These are phyloP conservation scores for Strobilomyces echinocephalus DNA, from an alignment of 768 basidiomycete species.

Conservation along the genomic window DNA sequence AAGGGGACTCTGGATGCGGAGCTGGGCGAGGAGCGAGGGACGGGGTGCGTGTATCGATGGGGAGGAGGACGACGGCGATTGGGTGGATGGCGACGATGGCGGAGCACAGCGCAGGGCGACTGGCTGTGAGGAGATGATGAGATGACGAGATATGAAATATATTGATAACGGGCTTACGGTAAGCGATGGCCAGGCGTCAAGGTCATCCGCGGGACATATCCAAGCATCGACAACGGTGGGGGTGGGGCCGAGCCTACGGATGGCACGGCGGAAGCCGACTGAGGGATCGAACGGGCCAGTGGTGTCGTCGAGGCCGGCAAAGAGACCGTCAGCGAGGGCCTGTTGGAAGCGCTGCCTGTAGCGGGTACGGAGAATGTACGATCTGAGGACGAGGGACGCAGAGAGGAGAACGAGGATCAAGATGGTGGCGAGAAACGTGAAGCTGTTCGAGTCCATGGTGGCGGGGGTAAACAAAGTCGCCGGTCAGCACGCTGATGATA, in stretches of 20 bases:
- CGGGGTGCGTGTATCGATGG: neutral
- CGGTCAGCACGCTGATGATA: neutral
- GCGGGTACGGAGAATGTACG: slow-evolving; percentile 55
- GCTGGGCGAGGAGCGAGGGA: slow-evolving; percentile 4
- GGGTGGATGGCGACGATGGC: neutral
- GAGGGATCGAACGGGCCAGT: neutral
- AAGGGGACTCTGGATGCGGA: slow-evolving; percentile 6
- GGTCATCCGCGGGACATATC: neutral
- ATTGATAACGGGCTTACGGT: slow-evolving; percentile 4
- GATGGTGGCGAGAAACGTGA: slow-evolving; percentile 71
- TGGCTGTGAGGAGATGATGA: slow-evolving; percentile 8
- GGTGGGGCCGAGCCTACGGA: slow-evolving; percentile 6
- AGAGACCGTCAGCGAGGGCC: slow-evolving; percentile 45
- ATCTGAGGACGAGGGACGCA: slow-evolving; percentile 58
- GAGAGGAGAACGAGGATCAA: slow-evolving; percentile 64
- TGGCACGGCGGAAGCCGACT: slow-evolving; percentile 1
- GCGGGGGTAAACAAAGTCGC: neutral
- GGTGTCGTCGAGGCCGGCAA: slow-evolving; percentile 29
- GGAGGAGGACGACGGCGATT: neutral
- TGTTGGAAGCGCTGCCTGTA: slow-evolving; percentile 51
- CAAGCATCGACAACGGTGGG: slow-evolving; percentile 19
- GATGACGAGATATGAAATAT: no score
- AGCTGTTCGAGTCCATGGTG: slow-evolving; percentile 35
- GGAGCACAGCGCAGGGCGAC: slow-evolving; percentile 12
- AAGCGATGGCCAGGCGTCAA: slow-evolving; percentile 10